phyloP scores from a whole-genome alignment of 2,329 filamentous ascomycete species.

The Fusarium pseudograminearum region DNA sequence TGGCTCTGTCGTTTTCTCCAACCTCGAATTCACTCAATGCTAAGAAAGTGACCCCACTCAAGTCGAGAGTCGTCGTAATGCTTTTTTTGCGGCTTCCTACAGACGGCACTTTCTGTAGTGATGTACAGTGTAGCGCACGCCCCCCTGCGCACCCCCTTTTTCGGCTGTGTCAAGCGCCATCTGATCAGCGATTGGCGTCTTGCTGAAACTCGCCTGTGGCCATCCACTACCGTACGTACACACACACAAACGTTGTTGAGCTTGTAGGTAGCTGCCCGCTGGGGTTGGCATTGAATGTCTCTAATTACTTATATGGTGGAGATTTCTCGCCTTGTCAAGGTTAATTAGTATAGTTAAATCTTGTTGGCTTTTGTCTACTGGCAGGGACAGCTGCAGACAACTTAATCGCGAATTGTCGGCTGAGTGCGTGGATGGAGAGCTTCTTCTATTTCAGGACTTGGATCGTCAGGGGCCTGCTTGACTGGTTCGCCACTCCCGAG shows the following conservation, averaged over 20 bases:
- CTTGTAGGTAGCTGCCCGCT: background rate
- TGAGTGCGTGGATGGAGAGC: background rate
- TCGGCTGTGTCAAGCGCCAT: slow-evolving; percentile 22
- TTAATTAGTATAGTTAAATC: too few species aligned
- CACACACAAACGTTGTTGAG: background rate
- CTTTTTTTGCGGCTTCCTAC: slow-evolving; percentile 9
- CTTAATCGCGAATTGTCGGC: background rate
- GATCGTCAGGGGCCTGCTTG: slow-evolving; percentile 33
- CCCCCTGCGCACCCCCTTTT: slow-evolving; percentile 17
- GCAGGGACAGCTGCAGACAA: background rate
- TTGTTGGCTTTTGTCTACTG: background rate
- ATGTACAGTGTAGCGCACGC: slow-evolving; percentile 3
- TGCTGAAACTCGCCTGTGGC: slow-evolving; percentile 32
- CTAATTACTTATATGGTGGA: background rate
- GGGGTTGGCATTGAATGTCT: slow-evolving; percentile 15
- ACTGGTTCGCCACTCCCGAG: slow-evolving; percentile 34
- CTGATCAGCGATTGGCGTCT: slow-evolving; percentile 38
- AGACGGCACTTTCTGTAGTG: background rate
- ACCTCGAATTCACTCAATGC: slow-evolving; percentile 23
- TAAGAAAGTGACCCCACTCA: slow-evolving; percentile 29
- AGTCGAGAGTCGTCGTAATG: slow-evolving; percentile 39
- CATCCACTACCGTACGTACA: background rate
- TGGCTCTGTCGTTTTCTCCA: slow-evolving; percentile 19
- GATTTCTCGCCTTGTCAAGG: background rate
- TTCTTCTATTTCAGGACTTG: slow-evolving; percentile 2